These are phyloP conservation scores for Pigoraptor vietnamica DNA, from an alignment of 78 protist genomes.

Conservation along the genomic window DNA sequence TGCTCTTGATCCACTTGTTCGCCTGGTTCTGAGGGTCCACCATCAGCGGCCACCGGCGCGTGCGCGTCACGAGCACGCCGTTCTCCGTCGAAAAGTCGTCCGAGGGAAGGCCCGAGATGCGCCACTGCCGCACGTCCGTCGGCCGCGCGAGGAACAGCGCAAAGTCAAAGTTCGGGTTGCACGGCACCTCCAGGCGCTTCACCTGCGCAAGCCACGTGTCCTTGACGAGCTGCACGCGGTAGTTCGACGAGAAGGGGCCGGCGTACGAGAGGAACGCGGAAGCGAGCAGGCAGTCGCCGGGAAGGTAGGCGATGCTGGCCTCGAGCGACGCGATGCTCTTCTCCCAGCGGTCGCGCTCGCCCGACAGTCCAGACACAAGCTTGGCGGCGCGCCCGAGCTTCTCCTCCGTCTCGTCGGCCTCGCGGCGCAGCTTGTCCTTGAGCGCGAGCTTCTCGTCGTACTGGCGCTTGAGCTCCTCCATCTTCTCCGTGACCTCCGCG, in stretches of 20 bases:
- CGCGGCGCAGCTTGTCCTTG: conserved; percentile 43
- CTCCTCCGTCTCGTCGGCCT: conserved; percentile 56
- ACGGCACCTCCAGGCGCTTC: conserved; percentile 13
- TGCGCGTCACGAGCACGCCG: conserved; percentile 75
- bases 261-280: conserved; percentile 81
- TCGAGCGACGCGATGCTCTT: conserved; percentile 17
- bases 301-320: conserved; percentile 17
- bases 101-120: conserved; percentile 70
- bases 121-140: conserved; percentile 72
- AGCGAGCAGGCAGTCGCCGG: conserved; percentile 82
- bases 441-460: conserved; percentile 25
- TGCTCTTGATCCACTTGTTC: conserved; percentile 67
- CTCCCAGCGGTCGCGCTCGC: conserved; percentile 80
- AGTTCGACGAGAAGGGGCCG: conserved; percentile 78
- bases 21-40: conserved; percentile 91
- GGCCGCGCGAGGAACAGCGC: conserved; percentile 52
- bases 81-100: conserved; percentile 76
- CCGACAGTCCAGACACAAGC: conserved; percentile 72
- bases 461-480: conserved; percentile 20
- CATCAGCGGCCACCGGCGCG: conserved; percentile 83
- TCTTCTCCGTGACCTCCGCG: conserved; percentile 30
- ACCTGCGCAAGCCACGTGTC: conserved; percentile 21
- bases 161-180: conserved; percentile 31
- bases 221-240: conserved; percentile 51
- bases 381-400: conserved; percentile 71